Evolutionary conservation across 2,329 filamentous ascomycete genomes (phyloP), one percentile per base, ranked within the genome.

Genomic region (Exophiala calicioides): DNA sequence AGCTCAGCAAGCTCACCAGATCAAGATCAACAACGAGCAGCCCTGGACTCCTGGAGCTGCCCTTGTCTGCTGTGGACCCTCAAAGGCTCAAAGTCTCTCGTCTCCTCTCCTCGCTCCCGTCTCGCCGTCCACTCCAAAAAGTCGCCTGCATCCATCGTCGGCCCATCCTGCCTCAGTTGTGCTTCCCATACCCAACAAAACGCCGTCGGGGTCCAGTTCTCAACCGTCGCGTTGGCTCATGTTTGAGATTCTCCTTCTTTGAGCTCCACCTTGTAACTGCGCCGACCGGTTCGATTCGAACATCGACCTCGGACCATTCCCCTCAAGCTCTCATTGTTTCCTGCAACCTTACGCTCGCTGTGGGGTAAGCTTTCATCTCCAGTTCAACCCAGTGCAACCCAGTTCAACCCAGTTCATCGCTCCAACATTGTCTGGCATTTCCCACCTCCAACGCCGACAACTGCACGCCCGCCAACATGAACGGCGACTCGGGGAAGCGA

Each of bases 401-500:
- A 18, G 23, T 26, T 31, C 29, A 8, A 42, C 38, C 37, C n/a
- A n/a, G n/a, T n/a, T n/a, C n/a, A n/a, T n/a, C n/a, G n/a, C n/a
- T n/a, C 30, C 45, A 49, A 20, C n/a, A 31, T 18, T 23, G 10
- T 34, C 21, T 30, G 16, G 7, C 42, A 10, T 20, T 21, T 8
- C 31, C 24, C 16, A 27, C 33, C 21, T 29, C 19, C 26, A 23
- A 27, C 16, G 16, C n/a, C n/a, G 24, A 31, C 15, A 15, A 33
- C 5, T 7, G 19, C 8, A 12, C 35, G 10, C 46, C 37, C 48
- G 48, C 29, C 54, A 56, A 50, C 13, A 60, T 60, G 58, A 58
- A 56, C 48, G 56, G 58, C 15, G 41, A 55, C 20, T 47, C 48
- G 37, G 43, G 62, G 62, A 75, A 65, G 62, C 66, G 82, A 63